Evolutionary conservation across 345 rosid genomes (phyloP), one percentile per base, ranked within the genome.

Genomic region (Jatropha curcas): DNA sequence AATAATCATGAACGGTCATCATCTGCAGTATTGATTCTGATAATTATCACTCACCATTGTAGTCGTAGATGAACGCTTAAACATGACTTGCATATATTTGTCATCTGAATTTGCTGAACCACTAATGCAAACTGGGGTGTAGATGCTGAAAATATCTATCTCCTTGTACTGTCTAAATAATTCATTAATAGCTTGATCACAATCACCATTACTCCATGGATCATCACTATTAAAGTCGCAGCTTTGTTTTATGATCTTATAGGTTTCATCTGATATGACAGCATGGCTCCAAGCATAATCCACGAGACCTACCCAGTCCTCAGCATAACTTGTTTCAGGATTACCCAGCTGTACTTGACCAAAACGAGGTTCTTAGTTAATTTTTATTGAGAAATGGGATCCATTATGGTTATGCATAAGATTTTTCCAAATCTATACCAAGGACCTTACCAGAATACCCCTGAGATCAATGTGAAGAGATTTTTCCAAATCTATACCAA

Each of bases 211-310:
- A 72, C 76, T 82, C 94, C 94, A 94, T 37, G 96, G 76, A 66
- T 85, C 56, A 30, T 71, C 78, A 75, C 90, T 90, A 64, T 78
- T 59, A 74, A 94, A 92, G 77, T 92, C 80, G 70, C 97, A 94
- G 75, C 22, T 86, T 45, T 71, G 52, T 11, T 25, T 22, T 13
- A 94, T 94, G 39, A 76, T 77, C 58, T 76, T 71, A 79, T 88
- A 87, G 22, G 94, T 88, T 84, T 92, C 97, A 74, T 94, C 94
- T 19, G 98, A 92, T 73, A 92, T 82, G 22, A 94, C 83, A 0
- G 96, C 97, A 79, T 94, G 98, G 78, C 98, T 94, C 98, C 96
- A 94, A 13, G 98, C 96, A 62, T 92, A 90, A 74, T 94, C 98
- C 72, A 90, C 88, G 58, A 85, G 53, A 5, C 98, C 98, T 58